These are phyloP conservation scores for Poronia punctata DNA, from an alignment of 495 filamentous ascomycete genomes.

Conservation along the genomic window DNA sequence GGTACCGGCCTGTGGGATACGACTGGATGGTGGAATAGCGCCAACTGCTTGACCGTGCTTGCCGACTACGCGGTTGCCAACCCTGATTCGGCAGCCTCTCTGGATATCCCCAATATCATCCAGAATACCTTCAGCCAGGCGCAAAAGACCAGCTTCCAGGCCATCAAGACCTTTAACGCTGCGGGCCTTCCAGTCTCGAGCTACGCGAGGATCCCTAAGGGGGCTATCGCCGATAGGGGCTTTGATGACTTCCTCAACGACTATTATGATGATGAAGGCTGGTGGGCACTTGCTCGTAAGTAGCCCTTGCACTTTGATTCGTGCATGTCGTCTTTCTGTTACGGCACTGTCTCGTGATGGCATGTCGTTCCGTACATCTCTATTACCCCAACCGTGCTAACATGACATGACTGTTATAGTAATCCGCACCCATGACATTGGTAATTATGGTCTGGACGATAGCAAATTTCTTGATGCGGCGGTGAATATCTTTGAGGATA, in stretches of 20 bases:
- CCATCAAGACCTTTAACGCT: constrained; percentile 23
- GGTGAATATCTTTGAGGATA: constrained; percentile 52
- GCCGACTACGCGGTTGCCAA: constrained; percentile 51
- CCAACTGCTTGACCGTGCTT: constrained; percentile 58
- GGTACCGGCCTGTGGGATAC: constrained; percentile 58
- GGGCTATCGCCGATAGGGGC: constrained; percentile 19
- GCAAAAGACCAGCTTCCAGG: constrained; percentile 25
- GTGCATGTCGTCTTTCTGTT: not conserved
- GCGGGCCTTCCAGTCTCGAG: constrained; percentile 26
- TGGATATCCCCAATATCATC: constrained; percentile 32
- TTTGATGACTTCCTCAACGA: constrained; percentile 52
- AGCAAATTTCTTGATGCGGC: constrained; percentile 49
- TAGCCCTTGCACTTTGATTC: not conserved
- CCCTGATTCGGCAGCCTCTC: constrained; percentile 14
- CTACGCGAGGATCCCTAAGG: constrained; percentile 20
- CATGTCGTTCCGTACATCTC: not conserved
- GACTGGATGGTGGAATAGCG: constrained; percentile 71
- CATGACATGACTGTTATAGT: constrained; percentile 15
- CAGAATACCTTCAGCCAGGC: constrained; percentile 36
- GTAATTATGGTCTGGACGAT: constrained; percentile 36
- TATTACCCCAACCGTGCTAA: constrained; percentile 6
- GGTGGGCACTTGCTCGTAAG: constrained; percentile 57
- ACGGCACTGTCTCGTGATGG: not conserved
- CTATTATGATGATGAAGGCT: constrained; percentile 65
- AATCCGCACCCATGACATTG: constrained; percentile 57